phyloP scores from a whole-genome alignment of 345 rosid species.

The Gossypium anomalum region DNA sequence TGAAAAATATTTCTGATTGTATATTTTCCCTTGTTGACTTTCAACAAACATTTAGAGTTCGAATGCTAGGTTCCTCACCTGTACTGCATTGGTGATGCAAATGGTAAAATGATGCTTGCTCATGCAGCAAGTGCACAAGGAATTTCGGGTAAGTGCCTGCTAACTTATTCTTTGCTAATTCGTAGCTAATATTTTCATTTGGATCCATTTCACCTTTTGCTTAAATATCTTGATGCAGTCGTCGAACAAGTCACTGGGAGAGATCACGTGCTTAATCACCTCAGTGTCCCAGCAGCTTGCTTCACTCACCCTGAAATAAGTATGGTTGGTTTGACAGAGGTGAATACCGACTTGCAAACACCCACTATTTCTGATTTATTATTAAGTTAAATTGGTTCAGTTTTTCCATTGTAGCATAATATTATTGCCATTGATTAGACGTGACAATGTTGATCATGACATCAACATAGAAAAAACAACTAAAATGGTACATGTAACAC shows the following conservation, averaged over 20 bases:
- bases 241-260: constrained; percentile 92
- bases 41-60: constrained; percentile 13
- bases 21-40: not conserved
- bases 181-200: not conserved
- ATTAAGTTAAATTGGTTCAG: not conserved
- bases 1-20: not conserved
- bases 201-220: constrained; percentile 4
- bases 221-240: constrained; percentile 42
- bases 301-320: constrained; percentile 99
- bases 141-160: constrained; percentile 68
- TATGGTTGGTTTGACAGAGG: constrained; percentile 99
- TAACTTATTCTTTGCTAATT: not conserved
- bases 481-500: too few species aligned
- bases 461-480: too few species aligned
- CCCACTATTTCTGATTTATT: not conserved
- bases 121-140: constrained; percentile 99
- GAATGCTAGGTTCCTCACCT: constrained; percentile 69
- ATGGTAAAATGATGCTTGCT: constrained; percentile 99
- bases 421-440: not conserved
- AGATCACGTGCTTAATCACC: constrained; percentile 90
- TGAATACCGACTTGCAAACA: constrained; percentile 21
- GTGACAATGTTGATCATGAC: too few species aligned
- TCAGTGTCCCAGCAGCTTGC: constrained; percentile 97
- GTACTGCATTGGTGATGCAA: constrained; percentile 95
- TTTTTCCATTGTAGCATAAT: not conserved